Evolutionary conservation across 345 rosid genomes (phyloP), one percentile per base, ranked within the genome.

Genomic region (Bruguiera gymnorhiza): DNA sequence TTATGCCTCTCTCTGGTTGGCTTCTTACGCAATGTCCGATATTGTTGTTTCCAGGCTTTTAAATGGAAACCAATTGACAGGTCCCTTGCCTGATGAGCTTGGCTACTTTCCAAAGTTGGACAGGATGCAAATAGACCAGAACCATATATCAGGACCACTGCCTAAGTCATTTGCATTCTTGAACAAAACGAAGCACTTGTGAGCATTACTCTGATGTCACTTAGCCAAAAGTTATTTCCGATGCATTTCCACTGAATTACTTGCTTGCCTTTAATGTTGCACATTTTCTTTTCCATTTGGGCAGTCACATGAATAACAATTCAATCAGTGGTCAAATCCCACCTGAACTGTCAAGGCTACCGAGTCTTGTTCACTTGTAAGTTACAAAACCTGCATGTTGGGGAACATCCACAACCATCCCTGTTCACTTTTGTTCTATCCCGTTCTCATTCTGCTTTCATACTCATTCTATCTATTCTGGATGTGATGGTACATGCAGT

Each of bases 291-390:
- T 65, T 37, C 51, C 76, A 70, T 79, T 72, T 79, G 73, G 74
- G 68, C 87, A 95, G 97, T 85, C 99, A 95, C 84, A 87, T 95
- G 97, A 95, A 95, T 76, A 95, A 95, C 81, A 95, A 95, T 79
- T 95, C 97, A 58, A 84, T 95, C 37, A 92, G 97, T 43, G 99
- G 99, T 31, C 89, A 83, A 83, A 88, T 95, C 70, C 99, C 99
- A 0, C 82, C 87, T 2, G 97, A 92, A 74, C 83, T 95, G 57
- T 87, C 97, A 67, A 85, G 81, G 78, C 75, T 95, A 67, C 96
- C 97, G 0, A 80, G 36, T 51, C 93, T 95, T 76, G 81, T 92
- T 83, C 99, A 95, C 92, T 75, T 95, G 99, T 95, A 87, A 92
- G 97, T 85, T 64, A 55, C 62, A 36, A 76, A 51, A 63, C 66